Percentiles rank a stretch among this genome's conserved stretches.
These are phyloP conservation scores for Phytophthora capsici DNA, from an alignment of 352 stramenopile species.

Conservation along the genomic window DNA sequence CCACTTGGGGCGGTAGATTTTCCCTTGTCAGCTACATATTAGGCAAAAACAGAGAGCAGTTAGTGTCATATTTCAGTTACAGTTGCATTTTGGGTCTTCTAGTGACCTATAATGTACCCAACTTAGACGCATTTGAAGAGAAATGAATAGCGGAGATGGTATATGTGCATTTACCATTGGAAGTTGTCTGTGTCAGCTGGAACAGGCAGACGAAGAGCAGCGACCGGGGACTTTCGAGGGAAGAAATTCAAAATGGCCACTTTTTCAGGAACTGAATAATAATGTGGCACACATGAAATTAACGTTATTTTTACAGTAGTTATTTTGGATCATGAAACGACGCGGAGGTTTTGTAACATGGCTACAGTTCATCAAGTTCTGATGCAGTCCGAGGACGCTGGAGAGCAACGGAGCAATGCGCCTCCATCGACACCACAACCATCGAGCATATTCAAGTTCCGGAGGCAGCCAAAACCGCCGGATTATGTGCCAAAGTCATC, in stretches of 20 bases:
- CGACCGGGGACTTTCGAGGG: slow-evolving; percentile 31
- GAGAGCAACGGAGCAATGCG: slow-evolving; percentile 7
- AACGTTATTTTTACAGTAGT: slow-evolving; percentile 7
- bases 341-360: slow-evolving; percentile 22
- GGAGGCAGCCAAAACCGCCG: slow-evolving; percentile 19
- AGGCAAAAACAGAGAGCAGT: slow-evolving; percentile 10
- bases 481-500: slow-evolving; percentile 27
- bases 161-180: slow-evolving; percentile 34
- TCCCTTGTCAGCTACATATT: slow-evolving; percentile 45
- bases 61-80: slow-evolving; percentile 16
- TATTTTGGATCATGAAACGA: slow-evolving; percentile 35
- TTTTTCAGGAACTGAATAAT: slow-evolving; percentile 1
- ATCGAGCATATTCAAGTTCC: slow-evolving; percentile 49
- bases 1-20: slow-evolving; percentile 89
- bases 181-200: slow-evolving; percentile 1
- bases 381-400: slow-evolving; percentile 14
- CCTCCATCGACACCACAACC: slow-evolving; percentile 9
- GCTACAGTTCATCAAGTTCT: slow-evolving; percentile 17
- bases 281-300: slow-evolving; percentile 19
- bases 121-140: slow-evolving; percentile 15
- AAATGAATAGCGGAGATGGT: neutral
- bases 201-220: slow-evolving; percentile 15
- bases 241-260: slow-evolving; percentile 31
- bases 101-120: neutral
- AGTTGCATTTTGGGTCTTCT: slow-evolving; percentile 1